Evolutionary conservation across 129 eudicot species (phyloP).

Genomic region (Centaurea solstitialis): DNA sequence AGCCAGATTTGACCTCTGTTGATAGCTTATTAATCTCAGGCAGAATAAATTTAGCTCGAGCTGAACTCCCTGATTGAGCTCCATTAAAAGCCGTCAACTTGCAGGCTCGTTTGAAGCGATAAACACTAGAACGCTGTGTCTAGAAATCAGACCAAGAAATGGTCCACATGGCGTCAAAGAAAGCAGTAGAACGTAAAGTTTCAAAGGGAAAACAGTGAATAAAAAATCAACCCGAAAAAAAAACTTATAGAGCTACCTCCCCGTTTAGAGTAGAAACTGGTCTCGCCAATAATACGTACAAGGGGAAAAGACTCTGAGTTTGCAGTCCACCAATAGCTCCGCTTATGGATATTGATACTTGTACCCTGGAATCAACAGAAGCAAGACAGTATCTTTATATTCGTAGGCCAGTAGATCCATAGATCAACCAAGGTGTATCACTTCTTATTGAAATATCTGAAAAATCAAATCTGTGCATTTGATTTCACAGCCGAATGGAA

Average conservation of each 20-base stretch:
- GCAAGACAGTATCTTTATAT: constrained; percentile 16
- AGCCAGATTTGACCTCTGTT: constrained; percentile 56
- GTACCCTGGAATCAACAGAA: constrained; percentile 55
- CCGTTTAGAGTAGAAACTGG: constrained; percentile 40
- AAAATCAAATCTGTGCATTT: not conserved
- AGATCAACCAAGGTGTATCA: not conserved
- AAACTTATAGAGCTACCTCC: constrained; percentile 47
- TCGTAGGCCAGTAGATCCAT: not conserved
- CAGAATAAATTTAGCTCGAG: constrained; percentile 62
- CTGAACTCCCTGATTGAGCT: constrained; percentile 31
- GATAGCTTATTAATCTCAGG: constrained; percentile 80
- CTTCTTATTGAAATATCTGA: constrained; percentile 1
- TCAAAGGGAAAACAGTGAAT: not conserved
- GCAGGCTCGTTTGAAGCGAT: constrained; percentile 57
- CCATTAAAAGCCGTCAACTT: constrained; percentile 45
- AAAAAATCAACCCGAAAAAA: not conserved
- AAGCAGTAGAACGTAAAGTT: constrained; percentile 9
- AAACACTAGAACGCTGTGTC: constrained; percentile 64
- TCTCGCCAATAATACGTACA: constrained; percentile 75
- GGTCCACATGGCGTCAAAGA: constrained; percentile 29
- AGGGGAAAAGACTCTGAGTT: constrained; percentile 57
- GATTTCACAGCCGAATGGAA: not conserved
- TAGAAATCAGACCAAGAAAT: not conserved
- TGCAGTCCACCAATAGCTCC: constrained; percentile 47
- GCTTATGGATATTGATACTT: constrained; percentile 64